These are phyloP conservation scores for Thielaviopsis ethacetica DNA, from an alignment of 2,329 filamentous ascomycete species.

Conservation along the genomic window DNA sequence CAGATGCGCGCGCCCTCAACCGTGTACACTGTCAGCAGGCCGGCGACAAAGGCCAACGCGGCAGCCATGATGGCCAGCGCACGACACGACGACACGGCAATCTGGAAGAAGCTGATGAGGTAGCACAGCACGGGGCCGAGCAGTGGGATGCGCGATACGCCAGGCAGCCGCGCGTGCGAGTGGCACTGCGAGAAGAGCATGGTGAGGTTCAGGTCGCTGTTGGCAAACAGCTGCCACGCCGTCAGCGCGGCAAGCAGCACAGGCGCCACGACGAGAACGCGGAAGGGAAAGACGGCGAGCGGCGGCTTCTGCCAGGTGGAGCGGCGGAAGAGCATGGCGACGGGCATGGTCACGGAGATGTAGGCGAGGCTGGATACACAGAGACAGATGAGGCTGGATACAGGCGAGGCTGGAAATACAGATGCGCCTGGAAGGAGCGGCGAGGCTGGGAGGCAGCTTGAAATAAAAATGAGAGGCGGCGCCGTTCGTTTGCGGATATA, in stretches of 20 bases:
- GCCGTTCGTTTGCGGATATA: no score
- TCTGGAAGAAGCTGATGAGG: conserved; percentile 32
- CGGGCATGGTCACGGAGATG: not conserved
- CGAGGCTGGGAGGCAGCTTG: no score
- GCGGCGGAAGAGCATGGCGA: not conserved
- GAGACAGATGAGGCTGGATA: not conserved
- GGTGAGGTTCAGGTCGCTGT: conserved; percentile 33
- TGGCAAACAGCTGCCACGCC: conserved; percentile 24
- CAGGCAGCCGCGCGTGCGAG: conserved; percentile 28
- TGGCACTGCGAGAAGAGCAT: conserved; percentile 39
- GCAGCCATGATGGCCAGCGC: conserved; percentile 25
- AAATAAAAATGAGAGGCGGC: no score
- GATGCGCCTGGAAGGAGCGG: no score
- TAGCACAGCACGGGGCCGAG: conserved; percentile 32
- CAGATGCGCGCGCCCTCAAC: conserved; percentile 32
- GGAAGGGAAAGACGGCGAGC: conserved; percentile 35
- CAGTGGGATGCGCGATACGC: conserved; percentile 27
- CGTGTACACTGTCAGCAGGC: conserved; percentile 31
- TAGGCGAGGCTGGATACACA: no score
- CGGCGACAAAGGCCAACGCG: conserved; percentile 28
- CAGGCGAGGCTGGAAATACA: no score
- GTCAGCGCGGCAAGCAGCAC: conserved; percentile 29
- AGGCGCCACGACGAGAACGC: conserved; percentile 33
- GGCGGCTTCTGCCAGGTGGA: conserved; percentile 21
- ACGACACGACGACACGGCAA: conserved; percentile 26